phyloP scores from a whole-genome alignment of 345 rosid species.

The Turritis glabra region DNA sequence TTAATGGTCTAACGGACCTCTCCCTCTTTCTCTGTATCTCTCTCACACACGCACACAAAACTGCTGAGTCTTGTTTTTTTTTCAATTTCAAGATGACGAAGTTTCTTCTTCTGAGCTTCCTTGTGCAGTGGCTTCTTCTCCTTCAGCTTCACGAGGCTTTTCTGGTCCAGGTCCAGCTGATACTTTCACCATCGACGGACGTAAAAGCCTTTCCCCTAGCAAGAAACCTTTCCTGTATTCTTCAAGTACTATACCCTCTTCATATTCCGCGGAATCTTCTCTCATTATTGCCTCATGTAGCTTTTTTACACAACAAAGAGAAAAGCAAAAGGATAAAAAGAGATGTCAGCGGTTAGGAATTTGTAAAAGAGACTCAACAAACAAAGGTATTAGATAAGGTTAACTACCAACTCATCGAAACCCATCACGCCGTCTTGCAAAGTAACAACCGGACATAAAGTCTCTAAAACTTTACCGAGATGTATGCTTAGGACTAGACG shows the following conservation, averaged over 20 bases:
- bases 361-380: not conserved
- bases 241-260: conserved; percentile 78
- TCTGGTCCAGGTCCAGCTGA: conserved; percentile 97
- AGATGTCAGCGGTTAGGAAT: conserved; percentile 24
- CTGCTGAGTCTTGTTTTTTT: not conserved
- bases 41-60: not conserved
- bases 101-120: conserved; percentile 37
- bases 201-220: conserved; percentile 81
- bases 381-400: conserved; percentile 2
- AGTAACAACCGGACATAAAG: not conserved
- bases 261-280: conserved; percentile 75
- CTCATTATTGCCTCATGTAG: conserved; percentile 96
- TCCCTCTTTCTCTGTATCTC: not conserved
- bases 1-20: conserved; percentile 8
- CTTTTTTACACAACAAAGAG: conserved; percentile 40
- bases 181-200: conserved; percentile 97
- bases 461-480: not conserved
- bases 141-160: conserved; percentile 48
- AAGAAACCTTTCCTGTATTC: conserved; percentile 87
- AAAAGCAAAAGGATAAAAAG: not conserved
- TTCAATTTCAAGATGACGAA: conserved; percentile 43
- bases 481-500: conserved; percentile 1
- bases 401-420: conserved; percentile 10
- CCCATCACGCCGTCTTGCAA: not conserved
- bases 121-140: conserved; percentile 34